Evolutionary conservation across 2,329 filamentous ascomycete genomes (phyloP).

Genomic region (Neonectria punicea): DNA sequence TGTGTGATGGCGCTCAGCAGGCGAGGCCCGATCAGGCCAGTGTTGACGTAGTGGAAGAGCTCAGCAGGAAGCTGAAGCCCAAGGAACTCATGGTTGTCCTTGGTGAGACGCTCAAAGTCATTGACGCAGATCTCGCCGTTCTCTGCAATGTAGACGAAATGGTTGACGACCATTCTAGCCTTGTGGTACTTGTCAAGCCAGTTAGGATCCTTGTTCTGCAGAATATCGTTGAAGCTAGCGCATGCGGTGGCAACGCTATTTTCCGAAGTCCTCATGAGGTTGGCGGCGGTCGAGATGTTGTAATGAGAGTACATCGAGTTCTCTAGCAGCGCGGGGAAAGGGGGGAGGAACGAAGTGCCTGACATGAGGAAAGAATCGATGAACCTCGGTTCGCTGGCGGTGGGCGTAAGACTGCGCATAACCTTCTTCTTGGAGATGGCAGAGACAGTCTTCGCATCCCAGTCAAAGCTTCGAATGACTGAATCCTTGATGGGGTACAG

Average conservation of each 20-base stretch:
- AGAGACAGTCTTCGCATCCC: slow-evolving; percentile 72
- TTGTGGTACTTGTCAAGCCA: slow-evolving; percentile 91
- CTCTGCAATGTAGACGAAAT: slow-evolving; percentile 83
- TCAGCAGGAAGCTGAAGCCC: slow-evolving; percentile 91
- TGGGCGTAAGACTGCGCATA: slow-evolving; percentile 73
- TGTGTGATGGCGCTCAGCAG: slow-evolving; percentile 86
- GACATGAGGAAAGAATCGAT: slow-evolving; percentile 85
- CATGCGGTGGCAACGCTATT: slow-evolving; percentile 79
- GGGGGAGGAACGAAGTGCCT: slow-evolving; percentile 81
- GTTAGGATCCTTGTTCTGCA: slow-evolving; percentile 74
- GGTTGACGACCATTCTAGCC: slow-evolving; percentile 84
- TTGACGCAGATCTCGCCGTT: slow-evolving; percentile 82
- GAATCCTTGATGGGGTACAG: slow-evolving; percentile 85
- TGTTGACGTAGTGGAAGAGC: slow-evolving; percentile 88
- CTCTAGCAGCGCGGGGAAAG: slow-evolving; percentile 81
- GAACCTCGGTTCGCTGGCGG: slow-evolving; percentile 76
- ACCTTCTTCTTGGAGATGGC: slow-evolving; percentile 74
- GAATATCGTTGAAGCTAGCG: slow-evolving; percentile 81
- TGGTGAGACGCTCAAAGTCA: slow-evolving; percentile 77
- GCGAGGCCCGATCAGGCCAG: slow-evolving; percentile 81
- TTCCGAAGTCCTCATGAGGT: slow-evolving; percentile 76
- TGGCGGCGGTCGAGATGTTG: slow-evolving; percentile 78
- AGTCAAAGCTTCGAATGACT: slow-evolving; percentile 74
- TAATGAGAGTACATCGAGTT: slow-evolving; percentile 64
- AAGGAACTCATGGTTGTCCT: slow-evolving; percentile 88